Evolutionary conservation across 2,329 filamentous ascomycete genomes (phyloP).

Genomic region (Aspergillus texensis): DNA sequence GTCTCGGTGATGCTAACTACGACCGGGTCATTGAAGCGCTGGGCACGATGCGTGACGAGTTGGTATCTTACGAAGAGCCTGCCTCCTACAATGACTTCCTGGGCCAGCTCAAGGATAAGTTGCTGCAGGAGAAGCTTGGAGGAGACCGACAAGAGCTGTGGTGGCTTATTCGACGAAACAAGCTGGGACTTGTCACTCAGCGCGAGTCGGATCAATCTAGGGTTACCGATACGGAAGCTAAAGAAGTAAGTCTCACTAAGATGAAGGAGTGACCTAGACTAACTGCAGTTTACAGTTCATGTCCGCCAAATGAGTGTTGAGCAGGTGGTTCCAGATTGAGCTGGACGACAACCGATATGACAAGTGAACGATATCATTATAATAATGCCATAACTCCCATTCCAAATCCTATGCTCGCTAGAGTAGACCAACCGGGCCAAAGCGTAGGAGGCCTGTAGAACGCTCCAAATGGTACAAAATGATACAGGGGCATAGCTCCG

Average conservation of each 20-base stretch:
- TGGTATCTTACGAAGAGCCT: conserved; percentile 75
- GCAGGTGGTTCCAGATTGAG: background rate
- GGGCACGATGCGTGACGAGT: conserved; percentile 74
- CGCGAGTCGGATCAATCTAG: conserved; percentile 64
- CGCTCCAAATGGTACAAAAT: background rate
- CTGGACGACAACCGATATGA: background rate
- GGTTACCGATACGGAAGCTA: conserved; percentile 72
- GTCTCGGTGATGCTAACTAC: conserved; percentile 76
- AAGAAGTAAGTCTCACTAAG: conserved; percentile 45
- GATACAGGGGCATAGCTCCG: background rate
- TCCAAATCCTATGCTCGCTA: conserved; percentile 5
- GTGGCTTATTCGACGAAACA: conserved; percentile 69
- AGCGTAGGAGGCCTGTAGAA: background rate
- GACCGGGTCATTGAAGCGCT: conserved; percentile 74
- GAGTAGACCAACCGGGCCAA: conserved; percentile 3
- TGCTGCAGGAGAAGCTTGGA: conserved; percentile 70
- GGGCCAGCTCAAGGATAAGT: conserved; percentile 68
- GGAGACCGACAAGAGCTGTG: conserved; percentile 83
- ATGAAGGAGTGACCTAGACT: background rate
- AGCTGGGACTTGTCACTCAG: conserved; percentile 72
- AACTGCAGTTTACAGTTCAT: conserved; percentile 6
- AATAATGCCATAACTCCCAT: conserved; percentile 4
- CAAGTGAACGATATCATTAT: conserved; percentile 2
- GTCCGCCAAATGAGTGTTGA: conserved; percentile 15
- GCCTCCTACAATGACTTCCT: conserved; percentile 76